Percentiles rank a stretch among this genome's conserved stretches.
Conservation (phyloP, 192 early-diverging fungal species). For the Coemansia sp. region DNA sequence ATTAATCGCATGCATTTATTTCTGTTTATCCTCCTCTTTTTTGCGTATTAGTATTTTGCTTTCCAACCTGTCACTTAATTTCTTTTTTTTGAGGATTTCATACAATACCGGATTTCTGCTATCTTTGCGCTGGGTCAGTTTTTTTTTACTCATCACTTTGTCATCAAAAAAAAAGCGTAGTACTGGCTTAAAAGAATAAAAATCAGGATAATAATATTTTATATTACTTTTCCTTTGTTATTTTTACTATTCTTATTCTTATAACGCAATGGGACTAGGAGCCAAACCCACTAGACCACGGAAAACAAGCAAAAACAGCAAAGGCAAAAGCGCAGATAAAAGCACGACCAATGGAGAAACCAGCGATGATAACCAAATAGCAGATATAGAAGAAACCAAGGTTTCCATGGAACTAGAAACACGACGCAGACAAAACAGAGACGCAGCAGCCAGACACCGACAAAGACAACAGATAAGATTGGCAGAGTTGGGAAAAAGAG, state of each 20-base stretch:
- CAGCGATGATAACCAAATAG: background rate
- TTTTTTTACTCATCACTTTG: no score
- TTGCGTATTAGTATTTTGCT: background rate
- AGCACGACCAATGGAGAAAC: background rate
- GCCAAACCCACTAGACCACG: background rate
- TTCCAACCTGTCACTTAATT: no score
- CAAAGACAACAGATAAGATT: conserved; percentile 39
- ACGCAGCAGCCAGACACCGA: conserved; percentile 47
- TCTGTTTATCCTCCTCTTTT: background rate
- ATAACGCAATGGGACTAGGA: background rate
- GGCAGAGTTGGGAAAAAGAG: conserved; percentile 15
- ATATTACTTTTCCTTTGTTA: background rate
- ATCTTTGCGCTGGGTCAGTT: no score
- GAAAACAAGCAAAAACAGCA: background rate
- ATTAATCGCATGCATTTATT: background rate
- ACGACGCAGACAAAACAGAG: conserved; percentile 43
- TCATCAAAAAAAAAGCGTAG: no score
- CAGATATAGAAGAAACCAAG: background rate
- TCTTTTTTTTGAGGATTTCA: background rate
- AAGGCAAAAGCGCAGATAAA: background rate
- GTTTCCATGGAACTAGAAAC: conserved; percentile 11
- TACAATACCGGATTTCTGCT: background rate
- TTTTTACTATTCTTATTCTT: background rate
- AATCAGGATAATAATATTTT: background rate
- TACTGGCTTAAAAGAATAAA: no score